Conservation (phyloP, 2,329 filamentous ascomycete genomes). For the Periconia sp. region DNA sequence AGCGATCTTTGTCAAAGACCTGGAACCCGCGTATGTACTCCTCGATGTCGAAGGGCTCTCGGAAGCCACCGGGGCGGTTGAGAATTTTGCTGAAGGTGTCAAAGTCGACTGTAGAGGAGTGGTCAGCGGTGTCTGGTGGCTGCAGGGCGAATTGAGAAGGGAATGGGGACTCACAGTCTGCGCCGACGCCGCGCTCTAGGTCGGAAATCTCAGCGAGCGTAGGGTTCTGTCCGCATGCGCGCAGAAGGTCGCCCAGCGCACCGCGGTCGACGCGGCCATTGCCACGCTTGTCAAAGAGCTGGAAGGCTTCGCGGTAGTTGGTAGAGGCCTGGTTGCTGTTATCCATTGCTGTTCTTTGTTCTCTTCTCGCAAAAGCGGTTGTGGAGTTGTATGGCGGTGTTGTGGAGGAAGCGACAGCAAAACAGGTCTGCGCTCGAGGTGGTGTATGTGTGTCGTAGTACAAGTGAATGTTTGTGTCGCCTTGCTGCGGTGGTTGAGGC, state of each 20-base stretch:
- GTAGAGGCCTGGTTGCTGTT: slow-evolving; percentile 68
- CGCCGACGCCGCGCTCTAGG: slow-evolving; percentile 85
- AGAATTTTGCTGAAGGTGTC: slow-evolving; percentile 96
- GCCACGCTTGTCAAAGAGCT: slow-evolving; percentile 99
- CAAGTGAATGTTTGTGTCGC: slow-evolving; percentile 2
- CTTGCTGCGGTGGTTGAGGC: slow-evolving; percentile 15
- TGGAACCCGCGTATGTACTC: slow-evolving; percentile 99
- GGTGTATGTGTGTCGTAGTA: slow-evolving; percentile 5
- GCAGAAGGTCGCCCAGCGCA: slow-evolving; percentile 88
- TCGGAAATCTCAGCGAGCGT: slow-evolving; percentile 92
- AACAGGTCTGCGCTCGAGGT: not conserved
- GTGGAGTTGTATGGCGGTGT: not conserved
- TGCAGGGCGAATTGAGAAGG: not conserved
- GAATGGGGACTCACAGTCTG: slow-evolving; percentile 77
- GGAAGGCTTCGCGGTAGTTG: slow-evolving; percentile 99
- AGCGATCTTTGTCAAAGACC: slow-evolving; percentile 99
- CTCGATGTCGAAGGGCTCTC: slow-evolving; percentile 95
- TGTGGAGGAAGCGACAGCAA: slow-evolving; percentile 10
- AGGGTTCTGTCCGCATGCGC: slow-evolving; percentile 97
- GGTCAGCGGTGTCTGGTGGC: not conserved
- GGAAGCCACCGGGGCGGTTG: slow-evolving; percentile 97
- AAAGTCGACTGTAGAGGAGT: slow-evolving; percentile 77
- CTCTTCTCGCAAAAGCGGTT: not conserved
- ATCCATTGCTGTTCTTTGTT: slow-evolving; percentile 36
- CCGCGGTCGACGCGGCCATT: slow-evolving; percentile 89